Conservation (phyloP, 164 flowering plant genomes). For the Vitis rupestris region DNA sequence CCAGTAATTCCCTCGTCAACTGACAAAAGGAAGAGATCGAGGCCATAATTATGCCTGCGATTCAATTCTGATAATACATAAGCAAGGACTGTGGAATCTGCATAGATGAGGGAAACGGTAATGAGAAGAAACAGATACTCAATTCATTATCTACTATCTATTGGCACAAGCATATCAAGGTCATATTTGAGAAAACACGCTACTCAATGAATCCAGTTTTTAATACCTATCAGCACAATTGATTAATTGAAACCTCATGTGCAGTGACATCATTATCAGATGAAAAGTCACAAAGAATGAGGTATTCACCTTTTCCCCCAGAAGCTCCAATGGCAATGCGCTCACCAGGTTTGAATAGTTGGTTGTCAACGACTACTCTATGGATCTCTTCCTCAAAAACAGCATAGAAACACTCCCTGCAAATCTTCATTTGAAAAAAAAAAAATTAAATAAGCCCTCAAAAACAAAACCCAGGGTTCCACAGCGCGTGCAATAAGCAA, state of each 20-base stretch:
- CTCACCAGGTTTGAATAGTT: slow-evolving; percentile 82
- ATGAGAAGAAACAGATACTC: not conserved
- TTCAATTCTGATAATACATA: slow-evolving; percentile 85
- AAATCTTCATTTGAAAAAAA: slow-evolving; percentile 44
- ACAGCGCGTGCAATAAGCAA: too few relatives aligned
- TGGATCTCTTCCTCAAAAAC: slow-evolving; percentile 96
- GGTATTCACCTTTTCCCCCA: slow-evolving; percentile 84
- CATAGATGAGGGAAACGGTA: slow-evolving; percentile 6
- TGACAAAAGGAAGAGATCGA: slow-evolving; percentile 89
- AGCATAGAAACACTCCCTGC: slow-evolving; percentile 90
- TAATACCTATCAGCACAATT: not conserved
- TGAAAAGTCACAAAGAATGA: not conserved
- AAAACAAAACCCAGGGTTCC: too few relatives aligned
- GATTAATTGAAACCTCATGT: too few relatives aligned
- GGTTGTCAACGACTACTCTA: slow-evolving; percentile 73
- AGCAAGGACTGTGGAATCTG: slow-evolving; percentile 98
- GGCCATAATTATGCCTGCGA: slow-evolving; percentile 77
- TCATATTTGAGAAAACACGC: too few relatives aligned
- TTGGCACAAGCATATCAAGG: too few relatives aligned
- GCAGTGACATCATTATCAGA: not conserved
- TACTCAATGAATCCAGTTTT: too few relatives aligned
- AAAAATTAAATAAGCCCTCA: too few relatives aligned
- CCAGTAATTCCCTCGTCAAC: slow-evolving; percentile 99
- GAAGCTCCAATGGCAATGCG: slow-evolving; percentile 96
- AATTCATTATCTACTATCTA: not conserved